Evolutionary conservation across 345 rosid species (phyloP), one percentile per base, ranked within the genome.

Genomic region (Lagerstroemia speciosa): DNA sequence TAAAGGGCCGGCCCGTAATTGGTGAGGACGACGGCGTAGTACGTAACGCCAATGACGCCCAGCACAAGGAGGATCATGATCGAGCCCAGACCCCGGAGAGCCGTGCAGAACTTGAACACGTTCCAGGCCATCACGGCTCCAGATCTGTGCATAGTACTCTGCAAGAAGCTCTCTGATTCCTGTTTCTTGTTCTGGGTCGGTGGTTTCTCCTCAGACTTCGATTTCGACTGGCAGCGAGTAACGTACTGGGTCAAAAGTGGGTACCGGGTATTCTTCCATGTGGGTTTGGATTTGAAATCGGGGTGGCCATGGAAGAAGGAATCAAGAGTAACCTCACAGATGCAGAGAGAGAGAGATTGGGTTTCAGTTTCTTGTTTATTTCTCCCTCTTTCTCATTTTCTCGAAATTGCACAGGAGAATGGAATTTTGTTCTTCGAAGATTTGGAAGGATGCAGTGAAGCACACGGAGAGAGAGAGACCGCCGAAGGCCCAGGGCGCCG

Each of bases 101-200:
- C 97, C 19, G 98, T 92, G 73, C 99, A 94, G 74, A 94, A 92
- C 73, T 82, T 89, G 86, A 94, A 94, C 65, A 94, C 98, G 82
- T 94, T 92, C 99, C 99, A 94, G 34, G 99, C 99, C 99, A 94
- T 94, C 66, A 85, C 72, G 70, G 84, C 87, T 45, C 97, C 96
- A 78, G 98, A 91, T 91, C 96, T 91, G 77, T 89, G 96, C 98
- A 91, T 93, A 76, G 62, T 82, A 73, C 50, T n/a, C 63, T 16
- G 14, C 33, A 58, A 58, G 17, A 27, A 30, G 33, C 61, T 24
- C 63, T 11, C 8, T 30, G 3, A 14, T 9, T 30, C 33, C 29
- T 15, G 60, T 24, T 53, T 24, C 30, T 24, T 24, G 7, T 52
- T 29, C 62, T 57, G 33, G 1, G 6, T 6, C 12, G 17, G 15